Evolutionary conservation across 805 yeast species (phyloP).

Genomic region (Ascoidea tarda): DNA sequence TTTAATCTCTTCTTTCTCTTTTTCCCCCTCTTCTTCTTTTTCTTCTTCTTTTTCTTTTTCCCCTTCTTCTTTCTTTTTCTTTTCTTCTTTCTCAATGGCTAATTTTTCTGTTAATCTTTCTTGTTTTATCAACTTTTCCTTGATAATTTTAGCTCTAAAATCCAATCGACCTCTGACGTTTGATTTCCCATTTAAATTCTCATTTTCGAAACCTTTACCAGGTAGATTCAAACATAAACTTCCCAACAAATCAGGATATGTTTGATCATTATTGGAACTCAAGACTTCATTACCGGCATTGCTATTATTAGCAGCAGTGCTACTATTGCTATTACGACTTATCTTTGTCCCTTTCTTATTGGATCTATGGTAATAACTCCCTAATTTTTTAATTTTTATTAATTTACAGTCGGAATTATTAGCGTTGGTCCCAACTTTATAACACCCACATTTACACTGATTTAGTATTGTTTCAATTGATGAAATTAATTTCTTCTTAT

Average conservation of each 20-base stretch:
- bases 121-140: neutral
- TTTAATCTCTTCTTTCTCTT: neutral
- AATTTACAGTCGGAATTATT: constrained; percentile 39
- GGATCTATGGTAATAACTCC: constrained; percentile 44
- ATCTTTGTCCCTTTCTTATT: constrained; percentile 30
- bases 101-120: neutral
- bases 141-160: constrained; percentile 1
- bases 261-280: neutral
- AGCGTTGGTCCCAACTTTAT: constrained; percentile 16
- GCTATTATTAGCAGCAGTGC: constrained; percentile 18
- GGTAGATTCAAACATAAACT: neutral
- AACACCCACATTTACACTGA: constrained; percentile 51
- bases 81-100: neutral
- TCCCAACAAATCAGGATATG: too few species aligned
- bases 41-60: neutral
- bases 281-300: constrained; percentile 13
- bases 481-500: constrained; percentile 40
- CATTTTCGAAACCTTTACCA: neutral
- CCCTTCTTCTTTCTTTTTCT: neutral
- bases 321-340: constrained; percentile 18
- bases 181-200: neutral
- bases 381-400: constrained; percentile 45
- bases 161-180: constrained; percentile 1
- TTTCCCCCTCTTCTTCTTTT: neutral
- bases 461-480: constrained; percentile 50